A percentile compares a stretch with the other conserved stretches of the same genome.
Conservation (phyloP, 2,329 filamentous ascomycete species). For the Aschersonia sp. region DNA sequence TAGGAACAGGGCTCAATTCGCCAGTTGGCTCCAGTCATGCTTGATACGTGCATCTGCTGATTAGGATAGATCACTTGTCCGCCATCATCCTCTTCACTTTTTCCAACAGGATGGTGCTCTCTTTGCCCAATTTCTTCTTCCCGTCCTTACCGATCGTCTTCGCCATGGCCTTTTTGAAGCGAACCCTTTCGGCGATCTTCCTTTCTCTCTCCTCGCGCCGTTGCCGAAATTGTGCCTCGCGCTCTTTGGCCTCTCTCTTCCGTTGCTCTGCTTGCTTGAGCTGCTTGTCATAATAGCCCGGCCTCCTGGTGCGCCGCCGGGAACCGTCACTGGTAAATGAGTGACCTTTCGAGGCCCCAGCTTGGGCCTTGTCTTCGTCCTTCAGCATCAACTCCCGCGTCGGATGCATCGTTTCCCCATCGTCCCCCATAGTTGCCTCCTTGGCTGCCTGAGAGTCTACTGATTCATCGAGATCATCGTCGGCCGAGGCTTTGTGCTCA, state of each 20-base stretch:
- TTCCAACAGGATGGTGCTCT: conserved; percentile 64
- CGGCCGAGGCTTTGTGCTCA: conserved; percentile 13
- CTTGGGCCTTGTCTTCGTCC: conserved; percentile 21
- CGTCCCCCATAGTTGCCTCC: conserved; percentile 7
- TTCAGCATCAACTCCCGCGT: conserved; percentile 24
- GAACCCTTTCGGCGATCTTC: conserved; percentile 49
- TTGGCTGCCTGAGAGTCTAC: conserved; percentile 5
- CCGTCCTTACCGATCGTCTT: conserved; percentile 63
- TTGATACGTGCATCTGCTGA: background rate
- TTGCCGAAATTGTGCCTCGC: conserved; percentile 24
- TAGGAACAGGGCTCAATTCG: too few species aligned
- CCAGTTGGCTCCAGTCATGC: too few species aligned
- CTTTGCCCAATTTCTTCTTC: conserved; percentile 65
- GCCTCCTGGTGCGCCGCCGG: conserved; percentile 22
- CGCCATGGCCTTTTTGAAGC: conserved; percentile 52
- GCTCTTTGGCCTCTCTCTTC: conserved; percentile 26
- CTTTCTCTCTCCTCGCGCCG: conserved; percentile 50
- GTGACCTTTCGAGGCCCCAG: conserved; percentile 7
- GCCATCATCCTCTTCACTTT: conserved; percentile 46
- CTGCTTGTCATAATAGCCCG: conserved; percentile 53
- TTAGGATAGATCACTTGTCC: background rate
- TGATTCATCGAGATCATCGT: conserved; percentile 8
- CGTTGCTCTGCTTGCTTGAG: conserved; percentile 29
- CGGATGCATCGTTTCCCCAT: conserved; percentile 17
- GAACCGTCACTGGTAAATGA: conserved; percentile 14